Base-by-base conservation (phyloP, 2,329 filamentous ascomycete genomes). In the Sclerotinia minor region DNA sequence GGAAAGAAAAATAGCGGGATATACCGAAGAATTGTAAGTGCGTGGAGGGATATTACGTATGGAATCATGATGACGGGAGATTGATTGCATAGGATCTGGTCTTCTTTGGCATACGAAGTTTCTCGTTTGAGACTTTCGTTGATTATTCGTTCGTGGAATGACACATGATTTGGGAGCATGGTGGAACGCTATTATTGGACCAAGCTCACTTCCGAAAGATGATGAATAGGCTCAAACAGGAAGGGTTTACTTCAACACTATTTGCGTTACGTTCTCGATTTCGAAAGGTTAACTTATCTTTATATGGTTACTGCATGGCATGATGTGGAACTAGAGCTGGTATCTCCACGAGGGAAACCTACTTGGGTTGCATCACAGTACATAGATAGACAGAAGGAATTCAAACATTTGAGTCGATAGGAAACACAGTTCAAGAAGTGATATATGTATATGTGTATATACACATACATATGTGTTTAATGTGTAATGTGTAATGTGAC, bases 361-460 rank as follows among this genome's bases (percentile, higher is more conserved):
- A 50, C 45, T 50, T 15, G 45, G 59, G 45, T 50, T 61, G n/a
- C 21, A 61, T 61, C 58, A 61, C 21, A 50, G 59, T 50, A 41
- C 59, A 63, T 50, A 50, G 32, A 63, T 50, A 63, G 59, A 45
- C 32, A 50, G 45, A 63, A 63, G 5, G 19, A 24, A 50, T 38
- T 63, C 45, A 63, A 63, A 50, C 32, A 38, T 38, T 8, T 6
- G 35, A 26, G 38, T 61, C 38, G 59, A 29, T 50, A 50, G 38
- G 50, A 2, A 26, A 38, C 7, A 21, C 5, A 50, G n/a, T 26
- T 41, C 4, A 17, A 21, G 17, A 38, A 3, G 13, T 24, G n/a
- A 38, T 21, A 19, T 24, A 49, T 50, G 7, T 50, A 15, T 15
- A 15, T 41, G 15, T 13, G 7, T 35, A 35, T n/a, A n/a, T n/a